Evolutionary conservation across 257 asterid genomes (phyloP).

Genomic region (Solanum tarijense): DNA sequence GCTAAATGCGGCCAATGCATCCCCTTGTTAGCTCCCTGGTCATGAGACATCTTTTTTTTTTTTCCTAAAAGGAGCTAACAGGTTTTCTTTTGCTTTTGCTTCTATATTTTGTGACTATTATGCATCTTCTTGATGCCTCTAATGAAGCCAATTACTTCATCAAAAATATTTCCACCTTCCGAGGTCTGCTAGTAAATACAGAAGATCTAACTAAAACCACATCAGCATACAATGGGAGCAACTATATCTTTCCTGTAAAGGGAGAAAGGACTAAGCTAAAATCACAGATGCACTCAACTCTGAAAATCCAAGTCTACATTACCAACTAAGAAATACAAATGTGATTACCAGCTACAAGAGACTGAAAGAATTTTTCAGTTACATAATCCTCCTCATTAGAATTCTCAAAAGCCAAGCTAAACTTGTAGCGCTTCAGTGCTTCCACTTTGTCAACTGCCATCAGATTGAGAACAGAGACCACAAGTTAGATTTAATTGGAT

Average conservation of each 20-base stretch:
- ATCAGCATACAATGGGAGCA: background rate
- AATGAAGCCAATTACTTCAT: background rate
- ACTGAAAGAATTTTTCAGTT: slow-evolving; percentile 88
- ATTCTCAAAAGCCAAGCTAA: slow-evolving; percentile 97
- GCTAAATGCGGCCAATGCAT: background rate
- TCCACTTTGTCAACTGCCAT: slow-evolving; percentile 85
- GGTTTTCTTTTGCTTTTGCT: background rate
- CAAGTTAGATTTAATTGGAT: background rate
- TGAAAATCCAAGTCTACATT: background rate
- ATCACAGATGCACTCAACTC: background rate
- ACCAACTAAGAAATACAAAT: background rate
- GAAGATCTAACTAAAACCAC: background rate
- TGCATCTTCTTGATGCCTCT: background rate
- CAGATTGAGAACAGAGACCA: slow-evolving; percentile 1
- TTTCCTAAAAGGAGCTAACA: background rate
- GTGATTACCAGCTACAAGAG: slow-evolving; percentile 87
- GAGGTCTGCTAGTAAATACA: background rate
- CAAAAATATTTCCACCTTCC: background rate
- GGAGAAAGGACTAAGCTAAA: background rate
- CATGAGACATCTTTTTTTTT: background rate
- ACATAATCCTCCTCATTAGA: slow-evolving; percentile 97
- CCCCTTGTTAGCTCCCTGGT: background rate
- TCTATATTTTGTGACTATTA: background rate
- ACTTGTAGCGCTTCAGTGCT: slow-evolving; percentile 65
- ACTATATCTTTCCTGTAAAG: background rate